Conservation (phyloP, 768 basidiomycete genomes). For the Rhodotorula graminis region DNA sequence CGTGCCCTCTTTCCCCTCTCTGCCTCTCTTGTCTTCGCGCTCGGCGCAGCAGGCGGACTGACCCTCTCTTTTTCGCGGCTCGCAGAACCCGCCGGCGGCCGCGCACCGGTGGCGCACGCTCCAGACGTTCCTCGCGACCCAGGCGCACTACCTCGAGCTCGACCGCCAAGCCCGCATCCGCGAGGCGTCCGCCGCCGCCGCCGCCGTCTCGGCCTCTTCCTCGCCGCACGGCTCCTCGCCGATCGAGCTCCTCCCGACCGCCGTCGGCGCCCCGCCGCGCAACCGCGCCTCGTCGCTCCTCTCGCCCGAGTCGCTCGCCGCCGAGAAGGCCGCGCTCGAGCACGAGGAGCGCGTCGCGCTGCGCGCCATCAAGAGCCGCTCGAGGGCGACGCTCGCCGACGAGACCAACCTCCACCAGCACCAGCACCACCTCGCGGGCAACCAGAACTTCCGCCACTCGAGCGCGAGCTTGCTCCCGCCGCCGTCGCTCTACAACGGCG, state of each 20-base stretch:
- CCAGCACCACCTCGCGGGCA: no score
- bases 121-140: conserved; percentile 72
- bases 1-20: conserved; percentile 23
- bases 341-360: conserved; percentile 35
- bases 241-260: conserved; percentile 52
- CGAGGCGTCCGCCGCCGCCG: conserved; percentile 61
- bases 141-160: conserved; percentile 72
- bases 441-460: neutral
- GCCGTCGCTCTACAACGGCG: conserved; percentile 4
- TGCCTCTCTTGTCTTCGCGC: neutral
- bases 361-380: conserved; percentile 13
- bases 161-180: conserved; percentile 64
- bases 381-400: conserved; percentile 2
- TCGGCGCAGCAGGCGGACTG: no score
- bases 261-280: conserved; percentile 53
- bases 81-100: conserved; percentile 84
- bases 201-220: conserved; percentile 49
- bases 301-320: conserved; percentile 74
- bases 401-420: conserved; percentile 5
- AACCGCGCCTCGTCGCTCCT: conserved; percentile 62
- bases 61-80: neutral
- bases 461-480: conserved; percentile 2
- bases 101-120: conserved; percentile 77
- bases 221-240: conserved; percentile 38
- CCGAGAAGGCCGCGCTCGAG: conserved; percentile 78